Percentiles rank a stretch among this genome's conserved stretches.
Conservation (phyloP, 768 basidiomycete genomes). For the Neoboletus brunneissimus region DNA sequence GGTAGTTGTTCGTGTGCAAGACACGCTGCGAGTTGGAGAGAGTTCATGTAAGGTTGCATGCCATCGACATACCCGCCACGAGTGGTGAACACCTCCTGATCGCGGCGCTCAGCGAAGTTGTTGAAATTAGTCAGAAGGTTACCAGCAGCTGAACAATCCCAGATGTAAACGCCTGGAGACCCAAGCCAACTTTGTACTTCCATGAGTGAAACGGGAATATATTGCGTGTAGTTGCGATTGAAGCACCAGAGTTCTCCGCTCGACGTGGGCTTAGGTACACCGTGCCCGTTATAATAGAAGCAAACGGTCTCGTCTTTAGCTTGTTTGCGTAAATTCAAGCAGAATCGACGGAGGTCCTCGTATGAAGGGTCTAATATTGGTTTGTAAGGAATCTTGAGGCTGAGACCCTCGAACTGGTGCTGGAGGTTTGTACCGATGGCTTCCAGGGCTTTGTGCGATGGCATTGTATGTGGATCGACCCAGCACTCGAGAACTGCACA, state of each 20-base stretch:
- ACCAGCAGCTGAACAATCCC: conserved; percentile 99
- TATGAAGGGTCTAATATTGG: conserved; percentile 92
- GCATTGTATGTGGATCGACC: conserved; percentile 94
- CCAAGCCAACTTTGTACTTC: conserved; percentile 94
- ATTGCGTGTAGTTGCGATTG: conserved; percentile 95
- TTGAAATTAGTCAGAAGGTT: conserved; percentile 90
- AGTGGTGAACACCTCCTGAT: conserved; percentile 57
- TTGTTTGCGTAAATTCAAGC: conserved; percentile 74
- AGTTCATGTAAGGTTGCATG: conserved; percentile 73
- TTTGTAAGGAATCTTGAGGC: conserved; percentile 92
- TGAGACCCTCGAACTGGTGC: conserved; percentile 94
- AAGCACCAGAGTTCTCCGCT: conserved; percentile 99
- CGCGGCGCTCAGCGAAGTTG: conserved; percentile 68
- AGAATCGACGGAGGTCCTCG: conserved; percentile 89
- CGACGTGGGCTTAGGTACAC: conserved; percentile 93
- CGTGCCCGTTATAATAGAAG: conserved; percentile 98
- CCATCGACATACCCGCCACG: conserved; percentile 61
- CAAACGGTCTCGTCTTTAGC: conserved; percentile 93
- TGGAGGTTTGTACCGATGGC: conserved; percentile 91
- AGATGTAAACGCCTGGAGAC: conserved; percentile 94
- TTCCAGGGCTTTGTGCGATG: conserved; percentile 89
- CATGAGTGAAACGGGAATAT: conserved; percentile 92
- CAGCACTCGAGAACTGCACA: conserved; percentile 95
- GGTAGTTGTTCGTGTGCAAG: conserved; percentile 88
- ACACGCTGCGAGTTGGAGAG: conserved; percentile 94